A percentile compares a stretch with the other conserved stretches of the same genome.
phyloP scores from a whole-genome alignment of 768 basidiomycete species.

The Leccinum pellstonianum region DNA sequence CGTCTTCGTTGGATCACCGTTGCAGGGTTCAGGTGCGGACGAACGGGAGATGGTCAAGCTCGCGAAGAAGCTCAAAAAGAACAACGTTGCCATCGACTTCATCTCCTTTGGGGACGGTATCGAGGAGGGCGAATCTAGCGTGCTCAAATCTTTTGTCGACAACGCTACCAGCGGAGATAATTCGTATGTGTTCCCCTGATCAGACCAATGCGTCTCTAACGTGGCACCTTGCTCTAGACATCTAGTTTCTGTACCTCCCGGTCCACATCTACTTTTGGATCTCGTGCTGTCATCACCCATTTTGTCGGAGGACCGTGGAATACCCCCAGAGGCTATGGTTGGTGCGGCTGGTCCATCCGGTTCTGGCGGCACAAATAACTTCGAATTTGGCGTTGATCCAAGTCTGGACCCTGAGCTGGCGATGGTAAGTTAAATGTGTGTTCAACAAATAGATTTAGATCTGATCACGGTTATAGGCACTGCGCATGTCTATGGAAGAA shows the following conservation, averaged over 20 bases:
- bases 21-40: slow-evolving; percentile 66
- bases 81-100: slow-evolving; percentile 94
- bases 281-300: slow-evolving; percentile 77
- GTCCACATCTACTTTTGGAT: slow-evolving; percentile 81
- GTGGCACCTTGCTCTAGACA: slow-evolving; percentile 50
- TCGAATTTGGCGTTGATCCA: slow-evolving; percentile 93
- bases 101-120: slow-evolving; percentile 90
- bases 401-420: slow-evolving; percentile 95
- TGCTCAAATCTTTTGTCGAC: slow-evolving; percentile 82
- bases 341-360: slow-evolving; percentile 47
- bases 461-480: slow-evolving; percentile 53
- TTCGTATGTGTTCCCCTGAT: slow-evolving; percentile 53
- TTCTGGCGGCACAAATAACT: slow-evolving; percentile 51
- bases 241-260: slow-evolving; percentile 74
- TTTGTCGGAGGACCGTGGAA: slow-evolving; percentile 75
- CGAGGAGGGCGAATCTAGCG: slow-evolving; percentile 62
- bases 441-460: background rate
- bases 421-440: slow-evolving; percentile 58
- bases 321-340: slow-evolving; percentile 60
- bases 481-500: slow-evolving; percentile 97
- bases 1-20: slow-evolving; percentile 89
- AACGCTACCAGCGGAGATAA: slow-evolving; percentile 80
- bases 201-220: background rate
- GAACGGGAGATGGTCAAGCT: slow-evolving; percentile 82
- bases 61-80: slow-evolving; percentile 98